Evolutionary conservation across 2,329 filamentous ascomycete species (phyloP), one percentile per base, ranked within the genome.

Genomic region (Zarea fungicola): DNA sequence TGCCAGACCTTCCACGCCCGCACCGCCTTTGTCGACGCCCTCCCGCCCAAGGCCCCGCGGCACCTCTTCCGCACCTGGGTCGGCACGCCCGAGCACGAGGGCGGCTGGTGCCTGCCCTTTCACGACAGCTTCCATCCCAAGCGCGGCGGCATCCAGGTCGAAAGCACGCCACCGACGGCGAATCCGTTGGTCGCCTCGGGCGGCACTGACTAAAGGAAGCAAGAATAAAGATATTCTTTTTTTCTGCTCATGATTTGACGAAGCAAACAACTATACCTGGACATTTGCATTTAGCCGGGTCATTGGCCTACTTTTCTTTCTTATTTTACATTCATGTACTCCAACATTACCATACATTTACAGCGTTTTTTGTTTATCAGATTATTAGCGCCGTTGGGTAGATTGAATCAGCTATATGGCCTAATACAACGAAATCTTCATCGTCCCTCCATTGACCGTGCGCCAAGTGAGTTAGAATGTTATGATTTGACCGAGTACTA

Each of bases 11-110:
- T 36, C 13, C 37, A 48, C 26, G 22, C 37, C 13, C 36, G 42
- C 29, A 40, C 62, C 58, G 34, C 52, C 5, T 31, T 13, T 37
- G 29, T 45, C 72, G 72, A 75, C 54, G 69, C 79, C 65, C 77
- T 78, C 14, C 81, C 85, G 25, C 84, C 85, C 35, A 74, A 75
- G 19, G 87, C 87, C 1, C 71, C 87, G 29, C 76, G 90, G 39
- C 89, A 95, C 62, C 69, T 95, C 22, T 85, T 95, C 75, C 76
- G 90, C 39, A 69, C 95, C 56, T 96, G 90, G 90, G 70, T 96
- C 48, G 83, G 87, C 10, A 89, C 87, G 3, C 89, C 89, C 0
- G 85, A 92, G 68, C 74, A 68, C 19, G 89, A 95, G 66, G 90
- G 89, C 3, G 90, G 90, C 0, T 95, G 89, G 89, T 82, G 78